Conservation (phyloP, 495 filamentous ascomycete genomes). For the Aspergillus indologenus region DNA sequence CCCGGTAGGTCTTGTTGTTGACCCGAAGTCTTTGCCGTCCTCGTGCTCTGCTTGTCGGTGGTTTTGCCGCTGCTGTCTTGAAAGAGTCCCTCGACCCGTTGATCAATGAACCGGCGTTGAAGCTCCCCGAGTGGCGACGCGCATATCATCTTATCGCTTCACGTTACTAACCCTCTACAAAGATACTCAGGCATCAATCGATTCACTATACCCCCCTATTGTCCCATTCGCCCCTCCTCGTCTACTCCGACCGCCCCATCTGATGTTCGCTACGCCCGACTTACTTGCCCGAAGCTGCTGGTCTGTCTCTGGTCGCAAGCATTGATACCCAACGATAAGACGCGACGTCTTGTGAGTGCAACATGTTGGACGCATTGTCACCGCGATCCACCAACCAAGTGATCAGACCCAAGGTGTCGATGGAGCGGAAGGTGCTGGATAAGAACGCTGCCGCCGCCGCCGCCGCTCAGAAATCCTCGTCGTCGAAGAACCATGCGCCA, state of each 20-base stretch:
- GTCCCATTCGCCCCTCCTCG: slow-evolving; percentile 13
- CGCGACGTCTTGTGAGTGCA: slow-evolving; percentile 5
- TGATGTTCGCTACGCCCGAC: slow-evolving; percentile 23
- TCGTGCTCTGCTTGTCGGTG: not conserved
- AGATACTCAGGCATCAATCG: slow-evolving; percentile 9
- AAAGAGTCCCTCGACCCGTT: not conserved
- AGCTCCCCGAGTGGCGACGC: not conserved
- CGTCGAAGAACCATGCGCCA: slow-evolving; percentile 61
- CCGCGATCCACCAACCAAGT: slow-evolving; percentile 65
- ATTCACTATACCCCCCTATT: slow-evolving; percentile 20
- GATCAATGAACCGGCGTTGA: not conserved
- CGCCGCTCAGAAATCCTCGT: slow-evolving; percentile 37
- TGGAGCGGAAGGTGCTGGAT: slow-evolving; percentile 52
- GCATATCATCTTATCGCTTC: not conserved
- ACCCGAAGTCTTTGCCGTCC: not conserved
- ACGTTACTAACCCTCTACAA: not conserved
- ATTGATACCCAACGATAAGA: slow-evolving; percentile 17
- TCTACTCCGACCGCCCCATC: slow-evolving; percentile 16
- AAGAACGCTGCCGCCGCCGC: slow-evolving; percentile 50
- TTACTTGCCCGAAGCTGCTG: slow-evolving; percentile 10
- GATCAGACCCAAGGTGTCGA: slow-evolving; percentile 41
- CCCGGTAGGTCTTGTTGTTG: slow-evolving; percentile 16
- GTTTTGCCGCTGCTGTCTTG: not conserved
- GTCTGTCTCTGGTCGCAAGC: slow-evolving; percentile 14
- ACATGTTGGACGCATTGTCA: slow-evolving; percentile 64